phyloP scores from a whole-genome alignment of 2,329 filamentous ascomycete genomes.

The Pseudogymnoascus sp. region DNA sequence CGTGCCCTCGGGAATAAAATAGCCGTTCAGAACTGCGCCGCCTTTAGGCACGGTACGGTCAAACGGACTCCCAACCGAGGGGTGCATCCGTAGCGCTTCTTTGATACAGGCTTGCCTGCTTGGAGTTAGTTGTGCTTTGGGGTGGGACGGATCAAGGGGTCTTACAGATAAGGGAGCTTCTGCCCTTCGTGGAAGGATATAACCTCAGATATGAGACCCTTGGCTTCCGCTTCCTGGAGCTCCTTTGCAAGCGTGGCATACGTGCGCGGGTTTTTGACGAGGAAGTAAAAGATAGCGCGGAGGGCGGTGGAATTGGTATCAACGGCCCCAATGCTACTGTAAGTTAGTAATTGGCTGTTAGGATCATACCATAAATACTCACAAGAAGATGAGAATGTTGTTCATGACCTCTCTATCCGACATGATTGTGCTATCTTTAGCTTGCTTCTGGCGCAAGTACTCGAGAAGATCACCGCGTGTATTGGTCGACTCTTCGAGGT shows the following conservation, averaged over 20 bases:
- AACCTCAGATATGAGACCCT: conserved; percentile 9
- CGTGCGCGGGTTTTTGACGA: conserved; percentile 13
- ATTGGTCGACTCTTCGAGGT: not conserved
- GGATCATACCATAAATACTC: not conserved
- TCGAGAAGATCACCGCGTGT: not conserved
- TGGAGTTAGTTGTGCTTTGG: not conserved
- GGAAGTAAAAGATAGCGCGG: conserved; percentile 16
- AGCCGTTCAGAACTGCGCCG: conserved; percentile 10
- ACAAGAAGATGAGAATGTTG: not conserved
- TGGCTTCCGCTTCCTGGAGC: conserved; percentile 10
- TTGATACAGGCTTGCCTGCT: conserved; percentile 12
- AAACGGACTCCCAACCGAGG: conserved; percentile 2
- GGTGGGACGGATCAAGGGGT: not conserved
- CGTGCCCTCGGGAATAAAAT: conserved; percentile 11
- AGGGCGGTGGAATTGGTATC: conserved; percentile 17
- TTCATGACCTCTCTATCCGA: not conserved
- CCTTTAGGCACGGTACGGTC: conserved; percentile 10
- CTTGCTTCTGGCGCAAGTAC: not conserved
- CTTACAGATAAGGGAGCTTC: conserved; percentile 14
- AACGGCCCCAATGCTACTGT: conserved; percentile 12
- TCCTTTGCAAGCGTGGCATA: conserved; percentile 14
- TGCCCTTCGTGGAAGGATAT: conserved; percentile 10
- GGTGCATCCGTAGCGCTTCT: conserved; percentile 13
- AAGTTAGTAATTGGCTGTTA: not conserved
- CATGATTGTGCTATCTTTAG: not conserved